These are phyloP conservation scores for Chytriomyces sp. DNA, from an alignment of 192 early-diverging fungal species.

Conservation along the genomic window DNA sequence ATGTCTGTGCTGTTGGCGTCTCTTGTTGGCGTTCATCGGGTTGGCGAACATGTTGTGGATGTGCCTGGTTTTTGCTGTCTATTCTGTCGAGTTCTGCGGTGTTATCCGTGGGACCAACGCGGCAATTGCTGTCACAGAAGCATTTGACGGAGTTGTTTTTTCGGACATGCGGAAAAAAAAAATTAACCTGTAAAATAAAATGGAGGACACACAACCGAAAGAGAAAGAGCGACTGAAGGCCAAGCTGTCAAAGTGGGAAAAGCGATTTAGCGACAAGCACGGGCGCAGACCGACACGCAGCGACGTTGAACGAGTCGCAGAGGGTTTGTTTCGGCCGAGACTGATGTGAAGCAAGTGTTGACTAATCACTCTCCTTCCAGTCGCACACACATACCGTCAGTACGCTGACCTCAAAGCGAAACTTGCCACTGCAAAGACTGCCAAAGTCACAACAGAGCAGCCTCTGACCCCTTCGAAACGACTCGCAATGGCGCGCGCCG, in stretches of 20 bases:
- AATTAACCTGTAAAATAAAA: no score
- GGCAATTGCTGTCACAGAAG: no score
- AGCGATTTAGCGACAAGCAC: slow-evolving; percentile 22
- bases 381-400: slow-evolving; percentile 12
- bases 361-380: neutral
- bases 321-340: no score
- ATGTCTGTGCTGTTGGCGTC: no score
- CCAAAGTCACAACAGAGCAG: neutral
- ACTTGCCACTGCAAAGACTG: neutral
- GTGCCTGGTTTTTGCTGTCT: no score
- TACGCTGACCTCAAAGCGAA: slow-evolving; percentile 4
- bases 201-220: no score
- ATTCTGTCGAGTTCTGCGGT: no score
- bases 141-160: no score
- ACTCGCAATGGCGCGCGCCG: neutral
- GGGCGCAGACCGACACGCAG: slow-evolving; percentile 18
- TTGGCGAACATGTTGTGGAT: no score
- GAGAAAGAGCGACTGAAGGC: slow-evolving; percentile 13
- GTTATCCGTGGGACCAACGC: no score
- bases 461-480: neutral
- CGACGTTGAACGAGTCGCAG: slow-evolving; percentile 14
- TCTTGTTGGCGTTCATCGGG: no score
- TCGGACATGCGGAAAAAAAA: no score
- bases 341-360: neutral
- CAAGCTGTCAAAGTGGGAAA: slow-evolving; percentile 31